These are phyloP conservation scores for Papiliotrema laurentii DNA, from an alignment of 1,284 basidiomycete genomes.

Conservation along the genomic window DNA sequence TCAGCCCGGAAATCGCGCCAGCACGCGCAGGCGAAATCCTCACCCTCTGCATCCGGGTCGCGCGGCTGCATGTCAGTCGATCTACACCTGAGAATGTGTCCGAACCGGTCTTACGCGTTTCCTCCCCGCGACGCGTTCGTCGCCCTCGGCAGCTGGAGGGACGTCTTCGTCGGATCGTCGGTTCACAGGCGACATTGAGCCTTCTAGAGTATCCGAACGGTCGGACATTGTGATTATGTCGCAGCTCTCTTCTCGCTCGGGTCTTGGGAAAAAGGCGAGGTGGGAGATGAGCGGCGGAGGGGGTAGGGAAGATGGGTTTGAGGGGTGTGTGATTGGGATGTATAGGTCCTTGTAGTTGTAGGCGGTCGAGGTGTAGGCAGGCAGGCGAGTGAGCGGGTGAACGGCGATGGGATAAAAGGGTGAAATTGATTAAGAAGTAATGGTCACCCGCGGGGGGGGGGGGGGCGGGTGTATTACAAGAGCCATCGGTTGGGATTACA, in stretches of 20 bases:
- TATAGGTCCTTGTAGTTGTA: not conserved
- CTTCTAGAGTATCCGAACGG: not conserved
- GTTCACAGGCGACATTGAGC: conserved; percentile 1
- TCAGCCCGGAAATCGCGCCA: not conserved
- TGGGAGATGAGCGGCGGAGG: not conserved
- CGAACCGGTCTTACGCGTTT: conserved; percentile 34
- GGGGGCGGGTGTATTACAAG: conserved; percentile 1
- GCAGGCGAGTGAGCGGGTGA: not conserved
- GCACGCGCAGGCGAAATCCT: conserved; percentile 3
- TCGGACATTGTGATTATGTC: conserved; percentile 3
- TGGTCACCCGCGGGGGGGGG: not conserved
- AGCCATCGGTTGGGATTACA: not conserved
- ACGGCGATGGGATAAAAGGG: not conserved
- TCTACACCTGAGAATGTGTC: not conserved
- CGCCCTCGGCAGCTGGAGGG: conserved; percentile 1
- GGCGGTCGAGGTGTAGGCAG: not conserved
- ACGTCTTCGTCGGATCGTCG: not conserved
- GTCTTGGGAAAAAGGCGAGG: not conserved
- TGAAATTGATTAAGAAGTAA: not conserved
- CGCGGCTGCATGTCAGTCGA: conserved; percentile 26
- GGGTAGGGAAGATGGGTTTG: not conserved
- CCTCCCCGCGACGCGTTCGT: conserved; percentile 16
- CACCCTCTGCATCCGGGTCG: conserved; percentile 37
- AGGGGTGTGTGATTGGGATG: no score
- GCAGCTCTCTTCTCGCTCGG: not conserved